Percentiles rank a stretch among this genome's conserved stretches.
phyloP scores from a whole-genome alignment of 2,329 filamentous ascomycete genomes.

The Fusarium fujikuroi region DNA sequence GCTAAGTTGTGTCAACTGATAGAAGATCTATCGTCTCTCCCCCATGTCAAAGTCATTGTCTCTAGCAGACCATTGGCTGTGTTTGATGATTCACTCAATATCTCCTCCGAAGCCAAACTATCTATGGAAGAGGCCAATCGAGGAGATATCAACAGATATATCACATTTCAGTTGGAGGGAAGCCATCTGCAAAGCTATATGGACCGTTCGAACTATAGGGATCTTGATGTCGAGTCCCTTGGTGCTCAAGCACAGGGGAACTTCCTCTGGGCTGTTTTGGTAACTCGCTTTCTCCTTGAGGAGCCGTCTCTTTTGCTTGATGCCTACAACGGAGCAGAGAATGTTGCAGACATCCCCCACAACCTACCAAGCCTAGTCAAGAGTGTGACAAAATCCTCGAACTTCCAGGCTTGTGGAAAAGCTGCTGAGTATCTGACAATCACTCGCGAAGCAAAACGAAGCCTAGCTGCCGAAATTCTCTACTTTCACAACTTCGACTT shows the following conservation, averaged over 20 bases:
- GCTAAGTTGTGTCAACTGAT: conserved; percentile 9
- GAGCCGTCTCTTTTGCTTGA: background rate
- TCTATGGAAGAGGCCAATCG: conserved; percentile 26
- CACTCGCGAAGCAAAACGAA: background rate
- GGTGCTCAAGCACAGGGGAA: conserved; percentile 19
- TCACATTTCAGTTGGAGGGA: background rate
- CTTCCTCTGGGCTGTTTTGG: conserved; percentile 39
- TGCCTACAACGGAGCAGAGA: background rate
- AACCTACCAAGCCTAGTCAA: conserved; percentile 22
- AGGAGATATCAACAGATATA: conserved; percentile 21
- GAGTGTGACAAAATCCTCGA: conserved; percentile 6
- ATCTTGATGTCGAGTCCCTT: conserved; percentile 2
- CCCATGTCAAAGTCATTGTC: conserved; percentile 26
- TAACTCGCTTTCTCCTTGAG: conserved; percentile 3
- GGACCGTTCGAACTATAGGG: background rate
- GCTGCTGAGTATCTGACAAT: conserved; percentile 8
- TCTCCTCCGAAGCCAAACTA: background rate
- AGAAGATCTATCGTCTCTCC: background rate
- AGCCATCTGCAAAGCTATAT: background rate
- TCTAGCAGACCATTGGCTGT: conserved; percentile 24
- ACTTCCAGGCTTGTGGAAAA: background rate
- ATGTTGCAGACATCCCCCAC: background rate
- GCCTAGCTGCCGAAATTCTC: background rate
- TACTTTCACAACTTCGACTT: conserved; percentile 13
- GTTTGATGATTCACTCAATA: conserved; percentile 10